Evolutionary conservation across 1,284 basidiomycete genomes (phyloP).

Genomic region (Papiliotrema fonsecae): DNA sequence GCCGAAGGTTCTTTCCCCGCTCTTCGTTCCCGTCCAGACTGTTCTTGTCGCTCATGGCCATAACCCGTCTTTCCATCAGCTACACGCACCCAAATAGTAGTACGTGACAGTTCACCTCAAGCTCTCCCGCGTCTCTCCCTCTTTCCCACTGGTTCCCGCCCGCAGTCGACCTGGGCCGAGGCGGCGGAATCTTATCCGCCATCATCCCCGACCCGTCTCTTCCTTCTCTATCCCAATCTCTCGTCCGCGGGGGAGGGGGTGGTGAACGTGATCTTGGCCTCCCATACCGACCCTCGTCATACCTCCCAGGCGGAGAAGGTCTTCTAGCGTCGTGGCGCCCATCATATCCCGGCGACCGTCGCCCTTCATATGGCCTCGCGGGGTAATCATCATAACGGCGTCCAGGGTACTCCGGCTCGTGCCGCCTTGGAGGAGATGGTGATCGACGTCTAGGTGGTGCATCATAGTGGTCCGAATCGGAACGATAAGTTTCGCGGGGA

Average conservation of each 20-base stretch:
- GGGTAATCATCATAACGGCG: conserved; percentile 9
- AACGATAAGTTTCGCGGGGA: too few relatives aligned
- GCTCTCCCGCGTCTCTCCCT: background rate
- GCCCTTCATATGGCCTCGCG: background rate
- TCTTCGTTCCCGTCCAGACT: background rate
- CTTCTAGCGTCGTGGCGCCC: too few relatives aligned
- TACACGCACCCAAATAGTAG: background rate
- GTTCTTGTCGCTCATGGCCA: conserved; percentile 52
- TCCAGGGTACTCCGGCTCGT: conserved; percentile 6
- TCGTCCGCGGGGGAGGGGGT: background rate
- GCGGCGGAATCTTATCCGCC: background rate
- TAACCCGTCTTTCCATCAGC: background rate
- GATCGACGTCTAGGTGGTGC: background rate
- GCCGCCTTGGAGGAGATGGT: conserved; percentile 12
- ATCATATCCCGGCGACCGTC: too few relatives aligned
- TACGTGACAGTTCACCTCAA: background rate
- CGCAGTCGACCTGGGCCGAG: background rate
- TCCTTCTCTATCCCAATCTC: conserved; percentile 1
- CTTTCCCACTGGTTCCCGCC: background rate
- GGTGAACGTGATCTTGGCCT: background rate
- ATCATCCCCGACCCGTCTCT: background rate
- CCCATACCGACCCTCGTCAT: background rate
- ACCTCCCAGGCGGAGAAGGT: background rate
- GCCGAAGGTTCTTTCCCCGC: conserved; percentile 20
- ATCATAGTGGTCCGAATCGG: conserved; percentile 3